These are phyloP conservation scores for Chytriomyces confervae DNA, from an alignment of 192 early-diverging fungal genomes.

Conservation along the genomic window DNA sequence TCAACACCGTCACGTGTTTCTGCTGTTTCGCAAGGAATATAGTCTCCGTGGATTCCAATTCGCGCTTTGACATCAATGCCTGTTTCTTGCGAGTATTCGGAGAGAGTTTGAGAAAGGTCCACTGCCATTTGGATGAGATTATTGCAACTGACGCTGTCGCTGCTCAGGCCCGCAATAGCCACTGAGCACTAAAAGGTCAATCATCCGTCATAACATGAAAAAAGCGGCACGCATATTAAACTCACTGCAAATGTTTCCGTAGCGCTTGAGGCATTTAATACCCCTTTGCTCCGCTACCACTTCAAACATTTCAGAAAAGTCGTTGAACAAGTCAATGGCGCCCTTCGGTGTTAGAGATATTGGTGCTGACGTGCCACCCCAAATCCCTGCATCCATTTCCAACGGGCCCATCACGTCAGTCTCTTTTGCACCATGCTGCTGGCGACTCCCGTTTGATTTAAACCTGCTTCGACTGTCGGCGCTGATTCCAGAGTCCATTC, in stretches of 20 bases:
- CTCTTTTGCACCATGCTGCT: background rate
- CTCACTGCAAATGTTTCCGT: constrained; percentile 32
- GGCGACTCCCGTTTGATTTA: background rate
- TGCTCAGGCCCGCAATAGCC: constrained; percentile 14
- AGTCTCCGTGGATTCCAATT: constrained; percentile 31
- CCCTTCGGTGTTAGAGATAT: constrained; percentile 18
- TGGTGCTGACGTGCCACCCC: constrained; percentile 9
- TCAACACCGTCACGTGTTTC: constrained; percentile 18
- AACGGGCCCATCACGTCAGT: background rate
- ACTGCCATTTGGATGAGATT: constrained; percentile 23
- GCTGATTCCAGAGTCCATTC: background rate
- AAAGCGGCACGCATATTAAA: background rate
- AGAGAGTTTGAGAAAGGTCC: constrained; percentile 29
- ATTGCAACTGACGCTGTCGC: constrained; percentile 18
- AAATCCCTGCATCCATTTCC: constrained; percentile 2
- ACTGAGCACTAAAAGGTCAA: background rate
- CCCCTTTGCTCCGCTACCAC: constrained; percentile 26
- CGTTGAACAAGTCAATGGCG: constrained; percentile 28
- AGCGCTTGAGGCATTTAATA: background rate
- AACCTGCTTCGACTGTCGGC: background rate
- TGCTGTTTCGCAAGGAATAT: background rate
- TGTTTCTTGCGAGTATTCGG: constrained; percentile 30
- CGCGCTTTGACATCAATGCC: constrained; percentile 20
- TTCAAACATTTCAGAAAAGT: constrained; percentile 39
- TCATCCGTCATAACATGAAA: background rate